Conservation (phyloP, 2,329 filamentous ascomycete genomes). For the Diatrype stigma region DNA sequence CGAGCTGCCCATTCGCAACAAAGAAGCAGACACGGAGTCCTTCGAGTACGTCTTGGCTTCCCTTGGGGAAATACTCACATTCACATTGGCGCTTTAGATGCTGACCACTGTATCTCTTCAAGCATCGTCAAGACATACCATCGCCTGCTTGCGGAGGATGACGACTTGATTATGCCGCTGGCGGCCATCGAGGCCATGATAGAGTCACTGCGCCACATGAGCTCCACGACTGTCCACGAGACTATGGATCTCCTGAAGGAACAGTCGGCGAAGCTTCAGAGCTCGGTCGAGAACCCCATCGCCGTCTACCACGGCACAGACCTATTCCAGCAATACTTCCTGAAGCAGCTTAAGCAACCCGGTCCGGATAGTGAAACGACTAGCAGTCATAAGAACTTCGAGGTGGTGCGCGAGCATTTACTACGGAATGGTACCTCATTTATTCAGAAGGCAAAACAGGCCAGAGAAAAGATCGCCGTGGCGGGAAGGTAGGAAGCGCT, state of each 20-base stretch:
- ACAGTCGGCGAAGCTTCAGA: conserved; percentile 73
- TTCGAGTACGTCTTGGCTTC: conserved; percentile 21
- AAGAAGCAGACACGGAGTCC: conserved; percentile 22
- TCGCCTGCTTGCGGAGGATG: conserved; percentile 57
- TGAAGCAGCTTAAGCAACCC: conserved; percentile 64
- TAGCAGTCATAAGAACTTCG: conserved; percentile 59
- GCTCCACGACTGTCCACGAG: conserved; percentile 85
- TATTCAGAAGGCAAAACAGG: conserved; percentile 79
- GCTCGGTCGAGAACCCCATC: conserved; percentile 79
- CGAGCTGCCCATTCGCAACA: conserved; percentile 23
- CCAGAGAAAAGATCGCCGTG: conserved; percentile 75
- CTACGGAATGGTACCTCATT: conserved; percentile 84
- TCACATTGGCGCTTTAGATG: not conserved
- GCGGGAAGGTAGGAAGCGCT: conserved; percentile 47
- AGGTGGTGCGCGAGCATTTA: conserved; percentile 76
- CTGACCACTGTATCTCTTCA: conserved; percentile 2
- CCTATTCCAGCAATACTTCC: conserved; percentile 90
- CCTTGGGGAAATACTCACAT: not conserved
- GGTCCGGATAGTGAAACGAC: conserved; percentile 28
- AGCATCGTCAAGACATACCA: conserved; percentile 56
- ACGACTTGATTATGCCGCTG: conserved; percentile 90
- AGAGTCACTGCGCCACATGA: conserved; percentile 73
- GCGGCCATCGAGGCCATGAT: conserved; percentile 92
- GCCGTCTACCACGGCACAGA: conserved; percentile 91
- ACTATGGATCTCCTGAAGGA: conserved; percentile 80